Base-by-base conservation (phyloP, 371 early-diverging fungal species). In the Rhizopus arrhizus region DNA sequence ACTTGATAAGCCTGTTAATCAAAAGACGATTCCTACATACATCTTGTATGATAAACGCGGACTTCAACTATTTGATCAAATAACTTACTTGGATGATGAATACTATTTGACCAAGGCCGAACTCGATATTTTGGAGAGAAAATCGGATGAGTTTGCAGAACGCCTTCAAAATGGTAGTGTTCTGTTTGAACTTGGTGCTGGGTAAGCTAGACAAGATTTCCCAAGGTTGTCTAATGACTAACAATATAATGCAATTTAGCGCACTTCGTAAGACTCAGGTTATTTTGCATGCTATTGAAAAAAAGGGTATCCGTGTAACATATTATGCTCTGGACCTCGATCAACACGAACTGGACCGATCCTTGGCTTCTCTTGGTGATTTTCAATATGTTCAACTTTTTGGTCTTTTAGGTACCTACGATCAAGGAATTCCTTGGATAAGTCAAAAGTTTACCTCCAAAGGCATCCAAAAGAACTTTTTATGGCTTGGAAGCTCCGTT, bases 311-410 rank as follows among this genome's bases (percentile, higher is more conserved):
- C 32, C 81, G 80, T 28, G 80, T 93, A 15, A 86, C 86, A 0
- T 96, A 95, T 73, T 94, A 91, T 66, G 95, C 96, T n/a, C 76
- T 95, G n/a, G 96, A 96, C 65, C 85, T 96, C 34, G 90, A 91
- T 68, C 86, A 88, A 15, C 70, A 82, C 16, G 92, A 93, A 36
- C 75, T 96, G n/a, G 83, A 84, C 35, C 81, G 85, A 43, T 84
- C 85, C 1, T 59, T 89, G 6, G 48, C 65, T 0, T 83, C 84
- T 0, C 62, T 88, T 2, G 77, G 78, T 4, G 64, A 60, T 1
- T 77, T 71, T 34, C 33, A 57, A 8, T 84, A 88, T 60, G 80
- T 94, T 60, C 66, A 83, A 40, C 81, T 90, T 42, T 74, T 85
- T 34, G 96, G 95, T 4, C 78, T 96, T n/a, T 82, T 89, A 59